These are phyloP conservation scores for Globisporangium cystogenes DNA, from an alignment of 352 stramenopile genomes.

Conservation along the genomic window DNA sequence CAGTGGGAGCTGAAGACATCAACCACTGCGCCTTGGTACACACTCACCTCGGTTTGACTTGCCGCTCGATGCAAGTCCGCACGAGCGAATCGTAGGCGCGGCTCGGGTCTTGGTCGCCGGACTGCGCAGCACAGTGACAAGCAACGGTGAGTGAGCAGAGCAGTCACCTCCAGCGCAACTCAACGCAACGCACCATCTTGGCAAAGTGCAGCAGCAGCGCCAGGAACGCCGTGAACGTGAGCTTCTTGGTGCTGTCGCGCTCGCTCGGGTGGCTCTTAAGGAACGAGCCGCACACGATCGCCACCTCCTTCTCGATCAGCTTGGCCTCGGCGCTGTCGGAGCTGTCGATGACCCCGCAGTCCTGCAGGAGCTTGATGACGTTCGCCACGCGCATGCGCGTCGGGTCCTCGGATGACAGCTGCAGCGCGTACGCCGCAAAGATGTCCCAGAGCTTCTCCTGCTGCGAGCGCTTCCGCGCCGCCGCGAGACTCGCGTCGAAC, in stretches of 20 bases:
- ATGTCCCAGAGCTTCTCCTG: conserved; percentile 78
- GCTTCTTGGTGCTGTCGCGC: conserved; percentile 53
- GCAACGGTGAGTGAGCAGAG: not conserved
- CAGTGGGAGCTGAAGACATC: not conserved
- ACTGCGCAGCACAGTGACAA: conserved; percentile 19
- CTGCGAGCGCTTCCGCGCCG: conserved; percentile 44
- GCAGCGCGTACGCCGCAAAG: conserved; percentile 68
- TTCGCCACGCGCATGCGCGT: conserved; percentile 61
- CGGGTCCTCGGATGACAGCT: conserved; percentile 73
- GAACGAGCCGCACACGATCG: conserved; percentile 71
- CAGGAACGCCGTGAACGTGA: conserved; percentile 68
- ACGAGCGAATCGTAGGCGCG: conserved; percentile 61
- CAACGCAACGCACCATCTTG: conserved; percentile 37
- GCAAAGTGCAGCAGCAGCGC: conserved; percentile 63
- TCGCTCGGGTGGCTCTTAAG: conserved; percentile 54
- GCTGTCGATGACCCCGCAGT: conserved; percentile 64
- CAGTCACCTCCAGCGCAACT: no score
- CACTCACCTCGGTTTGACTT: conserved; percentile 40
- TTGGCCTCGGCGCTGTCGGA: conserved; percentile 45
- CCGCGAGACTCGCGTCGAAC: conserved; percentile 57
- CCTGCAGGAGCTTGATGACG: conserved; percentile 71
- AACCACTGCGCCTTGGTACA: not conserved
- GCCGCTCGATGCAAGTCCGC: conserved; percentile 59
- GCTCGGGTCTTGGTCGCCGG: conserved; percentile 40
- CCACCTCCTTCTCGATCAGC: conserved; percentile 66